phyloP scores from a whole-genome alignment of 169 alveolate genomes.

The Eimeria necatrix region DNA sequence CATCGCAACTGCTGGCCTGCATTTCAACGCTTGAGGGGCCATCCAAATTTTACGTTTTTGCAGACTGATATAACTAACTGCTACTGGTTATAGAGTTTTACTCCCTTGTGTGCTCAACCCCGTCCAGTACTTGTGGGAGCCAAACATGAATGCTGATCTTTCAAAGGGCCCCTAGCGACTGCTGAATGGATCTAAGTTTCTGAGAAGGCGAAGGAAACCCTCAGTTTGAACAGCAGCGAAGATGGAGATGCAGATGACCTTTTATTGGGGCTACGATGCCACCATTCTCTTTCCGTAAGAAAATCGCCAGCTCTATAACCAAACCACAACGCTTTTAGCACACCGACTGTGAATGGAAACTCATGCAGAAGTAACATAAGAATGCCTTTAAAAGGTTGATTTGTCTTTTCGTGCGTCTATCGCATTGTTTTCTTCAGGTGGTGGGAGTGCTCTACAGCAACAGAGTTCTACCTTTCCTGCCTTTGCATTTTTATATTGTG shows the following conservation, averaged over 20 bases:
- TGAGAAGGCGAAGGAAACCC: background rate
- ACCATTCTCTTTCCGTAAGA: slow-evolving; percentile 74
- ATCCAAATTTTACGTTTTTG: background rate
- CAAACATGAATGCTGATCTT: background rate
- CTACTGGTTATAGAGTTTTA: background rate
- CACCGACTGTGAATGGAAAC: background rate
- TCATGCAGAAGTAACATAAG: no score
- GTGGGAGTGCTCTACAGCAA: slow-evolving; percentile 55
- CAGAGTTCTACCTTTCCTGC: slow-evolving; percentile 48
- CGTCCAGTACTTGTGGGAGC: background rate
- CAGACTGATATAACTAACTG: background rate
- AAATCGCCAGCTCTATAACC: no score
- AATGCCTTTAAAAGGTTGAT: no score
- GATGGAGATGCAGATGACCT: slow-evolving; percentile 77
- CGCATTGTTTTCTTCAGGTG: slow-evolving; percentile 45
- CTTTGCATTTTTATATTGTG: slow-evolving; percentile 48
- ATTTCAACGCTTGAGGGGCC: background rate
- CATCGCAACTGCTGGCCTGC: background rate
- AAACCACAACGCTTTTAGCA: background rate
- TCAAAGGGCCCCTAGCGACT: background rate
- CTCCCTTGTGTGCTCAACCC: no score
- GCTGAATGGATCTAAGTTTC: background rate
- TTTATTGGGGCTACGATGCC: slow-evolving; percentile 81
- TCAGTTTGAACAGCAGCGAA: background rate
- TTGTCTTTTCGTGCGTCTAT: background rate